Percentiles rank a stretch among this genome's conserved stretches.
Conservation (phyloP, 2,329 filamentous ascomycete genomes). For the Proliferodiscus dingleyae region DNA sequence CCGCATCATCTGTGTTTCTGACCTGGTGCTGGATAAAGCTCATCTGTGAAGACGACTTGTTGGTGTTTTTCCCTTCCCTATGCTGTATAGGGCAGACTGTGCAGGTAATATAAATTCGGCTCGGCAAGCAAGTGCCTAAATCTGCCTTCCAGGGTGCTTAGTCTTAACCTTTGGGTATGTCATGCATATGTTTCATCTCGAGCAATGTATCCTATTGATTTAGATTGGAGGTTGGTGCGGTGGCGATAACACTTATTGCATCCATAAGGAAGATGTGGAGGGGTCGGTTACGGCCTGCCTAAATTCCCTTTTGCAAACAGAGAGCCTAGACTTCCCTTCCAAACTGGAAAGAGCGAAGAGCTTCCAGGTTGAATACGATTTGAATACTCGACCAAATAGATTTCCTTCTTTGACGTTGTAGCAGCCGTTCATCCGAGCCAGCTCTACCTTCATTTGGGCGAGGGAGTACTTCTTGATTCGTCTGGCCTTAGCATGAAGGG, state of each 20-base stretch:
- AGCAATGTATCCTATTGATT: not conserved
- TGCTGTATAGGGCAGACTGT: not conserved
- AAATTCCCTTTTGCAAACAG: no score
- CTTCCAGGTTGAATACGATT: no score
- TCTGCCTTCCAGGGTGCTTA: not conserved
- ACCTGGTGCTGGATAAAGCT: no score
- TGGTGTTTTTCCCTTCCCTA: not conserved
- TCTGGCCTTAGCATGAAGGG: not conserved
- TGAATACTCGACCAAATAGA: no score
- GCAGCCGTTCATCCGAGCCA: no score
- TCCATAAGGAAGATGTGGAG: no score
- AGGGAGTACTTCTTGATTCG: not conserved
- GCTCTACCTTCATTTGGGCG: not conserved
- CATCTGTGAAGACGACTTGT: not conserved
- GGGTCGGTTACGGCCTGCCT: no score
- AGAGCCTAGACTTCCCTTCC: no score
- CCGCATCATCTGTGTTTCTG: not conserved
- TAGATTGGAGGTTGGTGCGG: not conserved
- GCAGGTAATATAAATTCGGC: not conserved
- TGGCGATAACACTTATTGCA: no score
- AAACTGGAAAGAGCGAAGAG: no score
- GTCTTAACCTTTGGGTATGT: not conserved
- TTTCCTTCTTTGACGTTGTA: no score
- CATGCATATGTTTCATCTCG: not conserved
- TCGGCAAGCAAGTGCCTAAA: not conserved